Percentiles rank a stretch among this genome's conserved stretches.
Conservation (phyloP, 768 basidiomycete species). For the Pholiota conissans region DNA sequence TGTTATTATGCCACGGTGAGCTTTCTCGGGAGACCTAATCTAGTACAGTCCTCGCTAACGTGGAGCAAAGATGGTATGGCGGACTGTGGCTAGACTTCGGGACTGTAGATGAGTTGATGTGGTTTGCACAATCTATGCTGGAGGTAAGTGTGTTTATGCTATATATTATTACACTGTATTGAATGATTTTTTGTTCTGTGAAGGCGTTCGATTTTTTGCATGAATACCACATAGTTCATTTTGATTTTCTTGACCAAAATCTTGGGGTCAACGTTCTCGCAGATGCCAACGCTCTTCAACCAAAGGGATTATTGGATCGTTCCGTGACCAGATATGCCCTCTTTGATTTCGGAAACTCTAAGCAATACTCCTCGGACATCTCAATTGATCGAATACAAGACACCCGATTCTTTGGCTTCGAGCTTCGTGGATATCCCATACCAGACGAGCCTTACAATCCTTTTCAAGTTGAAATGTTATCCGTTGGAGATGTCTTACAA, state of each 20-base stretch:
- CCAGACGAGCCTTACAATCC: conserved; percentile 1
- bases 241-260: conserved; percentile 9
- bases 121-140: background rate
- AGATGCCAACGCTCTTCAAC: background rate
- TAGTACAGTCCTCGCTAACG: background rate
- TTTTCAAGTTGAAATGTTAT: conserved; percentile 10
- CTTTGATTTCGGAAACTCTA: conserved; percentile 15
- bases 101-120: background rate
- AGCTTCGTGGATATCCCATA: background rate
- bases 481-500: background rate
- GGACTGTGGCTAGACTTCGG: background rate
- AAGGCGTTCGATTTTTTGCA: conserved; percentile 17
- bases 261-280: conserved; percentile 5
- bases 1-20: conserved; percentile 16
- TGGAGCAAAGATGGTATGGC: conserved; percentile 13
- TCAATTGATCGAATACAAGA: background rate
- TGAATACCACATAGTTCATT: conserved; percentile 12
- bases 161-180: background rate
- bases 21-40: background rate
- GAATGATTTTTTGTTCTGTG: background rate
- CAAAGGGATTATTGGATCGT: background rate
- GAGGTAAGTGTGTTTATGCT: background rate
- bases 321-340: conserved; percentile 2
- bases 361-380: conserved; percentile 7
- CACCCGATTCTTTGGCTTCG: background rate